Evolutionary conservation across 768 basidiomycete species (phyloP).

Genomic region (Kwoniella heveanensis): DNA sequence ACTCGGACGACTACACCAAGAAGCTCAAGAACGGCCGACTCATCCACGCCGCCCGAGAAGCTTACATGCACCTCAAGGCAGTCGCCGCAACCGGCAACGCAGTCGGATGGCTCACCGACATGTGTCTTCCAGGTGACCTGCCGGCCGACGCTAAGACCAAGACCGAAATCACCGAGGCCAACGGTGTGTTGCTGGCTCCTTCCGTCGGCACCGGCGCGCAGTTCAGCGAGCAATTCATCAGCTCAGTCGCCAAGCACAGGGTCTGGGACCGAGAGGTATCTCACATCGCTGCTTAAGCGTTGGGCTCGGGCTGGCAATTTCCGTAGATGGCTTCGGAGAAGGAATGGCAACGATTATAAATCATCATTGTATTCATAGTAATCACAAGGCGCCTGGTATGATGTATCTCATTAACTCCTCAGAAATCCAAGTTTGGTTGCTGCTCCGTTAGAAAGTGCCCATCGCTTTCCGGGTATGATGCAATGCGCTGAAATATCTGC

Average conservation of each 20-base stretch:
- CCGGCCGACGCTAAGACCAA: constrained; percentile 34
- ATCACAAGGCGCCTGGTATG: no score
- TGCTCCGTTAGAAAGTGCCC: no score
- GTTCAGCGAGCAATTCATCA: constrained; percentile 54
- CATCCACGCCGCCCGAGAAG: constrained; percentile 81
- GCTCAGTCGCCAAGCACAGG: constrained; percentile 56
- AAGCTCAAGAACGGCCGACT: constrained; percentile 68
- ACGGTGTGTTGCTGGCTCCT: constrained; percentile 57
- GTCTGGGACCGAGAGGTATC: constrained; percentile 56
- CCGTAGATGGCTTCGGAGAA: no score
- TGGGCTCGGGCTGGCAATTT: no score
- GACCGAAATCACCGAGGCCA: constrained; percentile 46
- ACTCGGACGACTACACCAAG: constrained; percentile 60
- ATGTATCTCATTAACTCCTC: no score
- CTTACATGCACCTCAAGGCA: constrained; percentile 81
- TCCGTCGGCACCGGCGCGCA: constrained; percentile 48
- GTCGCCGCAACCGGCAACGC: constrained; percentile 71
- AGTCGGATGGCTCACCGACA: constrained; percentile 55
- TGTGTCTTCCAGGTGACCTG: constrained; percentile 57
- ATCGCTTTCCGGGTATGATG: no score
- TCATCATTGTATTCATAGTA: no score
- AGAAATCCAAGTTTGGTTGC: no score
- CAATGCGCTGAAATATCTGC: no score
- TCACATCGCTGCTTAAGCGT: constrained; percentile 50
- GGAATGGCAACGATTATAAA: no score